Conservation (phyloP, 768 basidiomycete species). For the Clavulina sp. region DNA sequence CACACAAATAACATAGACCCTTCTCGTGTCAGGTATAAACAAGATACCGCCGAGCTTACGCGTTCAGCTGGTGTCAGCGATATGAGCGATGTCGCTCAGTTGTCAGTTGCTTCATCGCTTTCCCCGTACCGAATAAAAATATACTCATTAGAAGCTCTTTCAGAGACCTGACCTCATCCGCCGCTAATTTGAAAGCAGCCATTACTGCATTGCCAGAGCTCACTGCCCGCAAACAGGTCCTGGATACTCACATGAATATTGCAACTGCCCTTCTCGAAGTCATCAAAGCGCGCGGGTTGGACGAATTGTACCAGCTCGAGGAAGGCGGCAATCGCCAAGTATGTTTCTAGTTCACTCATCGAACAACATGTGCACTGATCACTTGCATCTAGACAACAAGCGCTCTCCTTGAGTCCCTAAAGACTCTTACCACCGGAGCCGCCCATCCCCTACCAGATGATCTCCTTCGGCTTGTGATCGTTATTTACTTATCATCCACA, state of each 20-base stretch:
- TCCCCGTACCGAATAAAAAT: not conserved
- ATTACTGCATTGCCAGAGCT: slow-evolving; percentile 94
- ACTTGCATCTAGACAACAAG: slow-evolving; percentile 38
- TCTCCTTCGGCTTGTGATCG: slow-evolving; percentile 85
- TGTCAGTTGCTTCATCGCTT: slow-evolving; percentile 33
- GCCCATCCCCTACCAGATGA: slow-evolving; percentile 57
- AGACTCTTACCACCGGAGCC: slow-evolving; percentile 13
- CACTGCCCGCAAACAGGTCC: slow-evolving; percentile 86
- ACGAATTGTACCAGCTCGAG: slow-evolving; percentile 94
- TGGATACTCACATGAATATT: slow-evolving; percentile 99
- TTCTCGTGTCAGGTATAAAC: slow-evolving; percentile 34
- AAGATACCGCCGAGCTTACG: slow-evolving; percentile 93
- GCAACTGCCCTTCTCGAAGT: slow-evolving; percentile 88
- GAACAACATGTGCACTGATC: not conserved
- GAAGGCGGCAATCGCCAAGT: slow-evolving; percentile 81
- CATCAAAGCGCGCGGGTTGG: slow-evolving; percentile 86
- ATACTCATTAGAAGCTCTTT: slow-evolving; percentile 1
- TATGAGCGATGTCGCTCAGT: slow-evolving; percentile 83
- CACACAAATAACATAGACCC: not conserved
- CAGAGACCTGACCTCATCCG: slow-evolving; percentile 85
- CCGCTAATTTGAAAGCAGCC: slow-evolving; percentile 86
- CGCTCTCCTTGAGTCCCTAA: slow-evolving; percentile 55
- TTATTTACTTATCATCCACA: slow-evolving; percentile 80
- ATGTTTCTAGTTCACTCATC: slow-evolving; percentile 9
- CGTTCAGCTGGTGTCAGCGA: slow-evolving; percentile 91